Base-by-base conservation (phyloP, 371 early-diverging fungal genomes). In the Mucor sp. region DNA sequence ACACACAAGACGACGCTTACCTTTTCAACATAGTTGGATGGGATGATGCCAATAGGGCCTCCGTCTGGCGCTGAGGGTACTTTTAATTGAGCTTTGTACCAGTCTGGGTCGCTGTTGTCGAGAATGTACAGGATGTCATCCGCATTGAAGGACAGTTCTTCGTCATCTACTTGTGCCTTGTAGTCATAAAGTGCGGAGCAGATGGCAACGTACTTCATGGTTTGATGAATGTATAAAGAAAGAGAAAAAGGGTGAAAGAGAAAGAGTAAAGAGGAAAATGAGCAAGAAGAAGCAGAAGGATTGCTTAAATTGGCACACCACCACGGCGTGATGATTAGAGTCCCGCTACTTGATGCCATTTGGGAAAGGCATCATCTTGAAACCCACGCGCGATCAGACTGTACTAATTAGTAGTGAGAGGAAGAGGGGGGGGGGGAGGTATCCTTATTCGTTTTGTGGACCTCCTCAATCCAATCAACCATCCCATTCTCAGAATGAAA, bases 121-220 rank as follows among this genome's bases (percentile, higher is more conserved):
- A 91, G 72, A 65, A 93, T 82, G 75, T 92, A 93, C 27, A 93
- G 67, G 48, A 88, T 76, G 69, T 89, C 86, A 69, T 89, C 90
- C 70, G 95, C 93, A 33, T 85, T 78, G 67, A 97, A 87, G 23
- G 87, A 81, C 60, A 97, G 77, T 80, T 97, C 97, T 64, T 96
- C 96, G 63, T 89, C 91, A 44, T 89, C 88, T 32, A 23, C 21
- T 58, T 86, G 86, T 7, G 96, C 90, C 33, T 85, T 83, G 77
- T 97, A 97, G 68, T 92, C 90, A 75, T 96, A 96, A 15, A 81
- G 68, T 30, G 84, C 84, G 57, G 47, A 78, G 67, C 72, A 81
- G 39, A 84, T 74, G 58, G 63, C 66, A 47, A 76, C 64, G 69
- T 74, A 84, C 63, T 77, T 81, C 84, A 84, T 84, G 43, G 25